phyloP scores from a whole-genome alignment of 495 filamentous ascomycete species.

The Letharia columbiana region DNA sequence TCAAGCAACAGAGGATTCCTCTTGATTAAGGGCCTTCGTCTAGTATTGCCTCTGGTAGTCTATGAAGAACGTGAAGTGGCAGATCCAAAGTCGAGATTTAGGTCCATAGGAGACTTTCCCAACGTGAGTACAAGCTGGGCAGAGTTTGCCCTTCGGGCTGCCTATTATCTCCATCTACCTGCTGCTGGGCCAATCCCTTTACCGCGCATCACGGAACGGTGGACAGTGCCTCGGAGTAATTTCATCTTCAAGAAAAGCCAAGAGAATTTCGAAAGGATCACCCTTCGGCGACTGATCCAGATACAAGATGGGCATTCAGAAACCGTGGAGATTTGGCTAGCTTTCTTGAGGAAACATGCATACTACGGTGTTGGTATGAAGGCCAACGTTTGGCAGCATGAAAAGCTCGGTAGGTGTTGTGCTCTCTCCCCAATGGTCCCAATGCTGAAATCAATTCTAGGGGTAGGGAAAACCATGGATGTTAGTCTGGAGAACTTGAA shows the following conservation, averaged over 20 bases:
- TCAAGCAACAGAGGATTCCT: not conserved
- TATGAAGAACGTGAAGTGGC: too few species aligned
- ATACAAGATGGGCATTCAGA: slow-evolving; percentile 89
- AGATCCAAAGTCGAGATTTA: too few species aligned
- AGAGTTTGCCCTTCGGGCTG: slow-evolving; percentile 89
- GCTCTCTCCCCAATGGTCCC: not conserved
- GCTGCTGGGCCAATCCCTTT: slow-evolving; percentile 84
- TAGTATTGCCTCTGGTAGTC: too few species aligned
- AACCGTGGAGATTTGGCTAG: slow-evolving; percentile 81
- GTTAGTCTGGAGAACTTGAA: slow-evolving; percentile 47
- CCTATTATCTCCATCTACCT: slow-evolving; percentile 85
- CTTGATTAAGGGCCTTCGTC: too few species aligned
- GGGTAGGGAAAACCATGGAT: slow-evolving; percentile 59
- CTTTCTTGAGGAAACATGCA: slow-evolving; percentile 78
- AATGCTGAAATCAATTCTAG: slow-evolving; percentile 34
- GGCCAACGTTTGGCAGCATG: slow-evolving; percentile 89
- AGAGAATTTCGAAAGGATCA: slow-evolving; percentile 94
- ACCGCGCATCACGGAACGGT: slow-evolving; percentile 74
- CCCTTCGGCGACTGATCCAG: slow-evolving; percentile 77
- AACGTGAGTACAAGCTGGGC: too few species aligned
- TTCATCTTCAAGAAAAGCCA: slow-evolving; percentile 97
- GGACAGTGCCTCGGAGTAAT: slow-evolving; percentile 84
- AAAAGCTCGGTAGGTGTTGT: slow-evolving; percentile 50
- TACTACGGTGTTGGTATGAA: slow-evolving; percentile 98
- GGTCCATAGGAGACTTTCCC: too few species aligned